Evolutionary conservation across 208 protist genomes (phyloP).

Genomic region (Leptomonas seymouri): DNA sequence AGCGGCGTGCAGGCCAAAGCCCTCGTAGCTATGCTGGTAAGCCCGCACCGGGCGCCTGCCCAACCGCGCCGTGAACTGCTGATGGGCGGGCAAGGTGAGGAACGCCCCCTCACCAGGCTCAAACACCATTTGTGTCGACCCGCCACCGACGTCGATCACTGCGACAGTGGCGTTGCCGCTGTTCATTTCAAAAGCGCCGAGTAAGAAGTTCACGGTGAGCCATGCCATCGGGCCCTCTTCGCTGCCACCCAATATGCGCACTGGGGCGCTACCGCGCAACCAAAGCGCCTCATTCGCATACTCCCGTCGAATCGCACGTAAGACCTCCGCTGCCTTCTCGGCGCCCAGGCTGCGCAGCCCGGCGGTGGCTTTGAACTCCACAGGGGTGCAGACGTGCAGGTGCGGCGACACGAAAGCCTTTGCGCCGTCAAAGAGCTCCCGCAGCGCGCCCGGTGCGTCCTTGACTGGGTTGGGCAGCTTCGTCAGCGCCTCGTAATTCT

Average conservation of each 20-base stretch:
- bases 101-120: conserved; percentile 32
- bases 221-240: conserved; percentile 86
- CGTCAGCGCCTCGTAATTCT: conserved; percentile 52
- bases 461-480: conserved; percentile 30
- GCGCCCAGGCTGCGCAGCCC: conserved; percentile 61
- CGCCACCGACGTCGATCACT: conserved; percentile 84
- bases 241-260: conserved; percentile 76
- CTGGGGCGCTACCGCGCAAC: conserved; percentile 49
- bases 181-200: conserved; percentile 31
- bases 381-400: conserved; percentile 48
- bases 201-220: conserved; percentile 86
- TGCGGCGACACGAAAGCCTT: conserved; percentile 41
- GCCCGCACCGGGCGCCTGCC: conserved; percentile 37
- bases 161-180: conserved; percentile 30
- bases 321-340: conserved; percentile 36
- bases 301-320: conserved; percentile 33
- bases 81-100: conserved; percentile 4
- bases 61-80: conserved; percentile 27
- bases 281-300: conserved; percentile 45
- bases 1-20: conserved; percentile 72
- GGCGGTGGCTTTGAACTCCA: conserved; percentile 77
- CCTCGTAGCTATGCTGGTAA: conserved; percentile 88
- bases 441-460: conserved; percentile 39
- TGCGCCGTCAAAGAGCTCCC: conserved; percentile 38
- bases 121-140: conserved; percentile 84